Base-by-base conservation (phyloP, 176 grass and related monocot species). In the Triticum monococcum region DNA sequence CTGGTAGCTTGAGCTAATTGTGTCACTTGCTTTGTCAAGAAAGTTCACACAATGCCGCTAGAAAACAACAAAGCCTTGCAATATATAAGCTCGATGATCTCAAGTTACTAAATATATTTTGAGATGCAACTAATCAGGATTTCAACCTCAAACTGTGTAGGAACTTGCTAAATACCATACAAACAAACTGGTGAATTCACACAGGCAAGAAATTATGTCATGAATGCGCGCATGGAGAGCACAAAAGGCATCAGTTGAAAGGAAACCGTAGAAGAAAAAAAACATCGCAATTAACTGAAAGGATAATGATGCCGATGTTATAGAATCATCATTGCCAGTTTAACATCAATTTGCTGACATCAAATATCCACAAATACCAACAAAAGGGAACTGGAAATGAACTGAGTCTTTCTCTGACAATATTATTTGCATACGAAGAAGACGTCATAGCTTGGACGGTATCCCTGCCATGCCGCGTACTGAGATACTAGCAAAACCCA, bases 371-470 rank as follows among this genome's bases (percentile, higher is more conserved):
- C 75, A 87, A 62, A 74, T 37, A 80, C 36, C 71, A 62, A 80
- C 59, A 80, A 56, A 85, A 57, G 28, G 18, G 16, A 62, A 87
- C 26, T 5, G 10, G 48, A 87, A 84, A 87, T 56, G 14, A 12
- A 17, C 37, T 43, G 14, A 38, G 12, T 74, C 40, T 63, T 81
- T 77, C 48, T 76, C 79, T 75, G 59, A 75, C 25, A 74, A 77
- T 62, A 84, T 91, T 91, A 91, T 91, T 87, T 87, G 71, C 80
- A 85, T 77, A 73, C 28, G 2, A 81, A 81, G 43, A 86, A 22
- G 31, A 57, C 9, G 0, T 35, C 86, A 81, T 64, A 72, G 30
- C 31, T 75, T 52, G 68, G 61, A 25, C 57, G 8, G 36, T 22
- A 68, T 76, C 22, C 67, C 61, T 87, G 32, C 68, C 75, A 91